Evolutionary conservation across 345 rosid species (phyloP).

Genomic region (Xanthoceras sorbifolium): DNA sequence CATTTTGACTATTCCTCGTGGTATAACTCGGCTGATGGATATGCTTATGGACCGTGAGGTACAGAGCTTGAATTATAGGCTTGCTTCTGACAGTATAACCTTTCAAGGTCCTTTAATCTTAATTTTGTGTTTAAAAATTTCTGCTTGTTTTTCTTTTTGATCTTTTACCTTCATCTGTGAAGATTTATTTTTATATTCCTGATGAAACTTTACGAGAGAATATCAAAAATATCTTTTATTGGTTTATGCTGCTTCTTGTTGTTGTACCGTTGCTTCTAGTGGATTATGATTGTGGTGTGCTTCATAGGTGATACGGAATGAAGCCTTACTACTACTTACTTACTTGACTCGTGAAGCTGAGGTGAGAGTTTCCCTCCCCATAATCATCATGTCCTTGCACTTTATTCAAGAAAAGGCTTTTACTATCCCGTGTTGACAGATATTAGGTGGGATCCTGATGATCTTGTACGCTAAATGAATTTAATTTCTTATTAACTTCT

Average conservation of each 20-base stretch:
- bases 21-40: constrained; percentile 97
- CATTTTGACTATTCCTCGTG: constrained; percentile 93
- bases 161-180: constrained; percentile 8
- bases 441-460: neutral
- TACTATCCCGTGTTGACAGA: neutral
- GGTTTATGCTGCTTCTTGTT: constrained; percentile 3
- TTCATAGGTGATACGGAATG: constrained; percentile 87
- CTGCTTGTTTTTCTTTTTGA: neutral
- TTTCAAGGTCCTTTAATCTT: neutral
- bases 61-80: constrained; percentile 17
- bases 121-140: neutral
- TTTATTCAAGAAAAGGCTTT: neutral
- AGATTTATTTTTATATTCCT: neutral
- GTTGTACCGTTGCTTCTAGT: neutral
- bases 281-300: constrained; percentile 25
- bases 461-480: constrained; percentile 5
- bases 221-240: neutral
- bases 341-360: constrained; percentile 97
- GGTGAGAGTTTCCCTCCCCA: constrained; percentile 42
- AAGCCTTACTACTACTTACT: constrained; percentile 92
- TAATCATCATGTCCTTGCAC: neutral
- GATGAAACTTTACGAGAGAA: neutral
- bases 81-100: constrained; percentile 12
- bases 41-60: constrained; percentile 99
- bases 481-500: constrained; percentile 25